These are phyloP conservation scores for Fomes fomentarius DNA, from an alignment of 1,284 basidiomycete species.

Conservation along the genomic window DNA sequence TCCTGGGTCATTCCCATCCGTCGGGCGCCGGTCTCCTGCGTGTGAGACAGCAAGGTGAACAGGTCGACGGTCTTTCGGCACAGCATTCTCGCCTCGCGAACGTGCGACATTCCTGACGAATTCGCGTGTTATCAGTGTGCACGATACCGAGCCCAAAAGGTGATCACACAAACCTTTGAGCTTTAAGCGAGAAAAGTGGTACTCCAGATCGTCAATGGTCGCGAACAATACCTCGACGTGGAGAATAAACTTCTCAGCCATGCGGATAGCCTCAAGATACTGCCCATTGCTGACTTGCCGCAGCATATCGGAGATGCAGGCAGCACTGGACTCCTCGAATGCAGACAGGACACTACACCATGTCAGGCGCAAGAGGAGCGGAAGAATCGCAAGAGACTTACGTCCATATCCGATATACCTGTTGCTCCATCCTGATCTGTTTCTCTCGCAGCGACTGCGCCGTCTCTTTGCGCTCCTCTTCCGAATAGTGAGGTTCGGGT, in stretches of 20 bases:
- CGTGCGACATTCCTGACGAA: conserved; percentile 91
- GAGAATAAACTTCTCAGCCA: conserved; percentile 98
- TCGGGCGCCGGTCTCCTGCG: conserved; percentile 88
- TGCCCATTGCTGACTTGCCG: conserved; percentile 95
- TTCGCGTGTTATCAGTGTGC: conserved; percentile 1
- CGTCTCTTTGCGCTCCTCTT: conserved; percentile 83
- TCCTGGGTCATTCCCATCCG: conserved; percentile 98
- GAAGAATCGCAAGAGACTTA: conserved; percentile 37
- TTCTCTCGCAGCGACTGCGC: conserved; percentile 87
- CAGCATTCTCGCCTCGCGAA: conserved; percentile 96
- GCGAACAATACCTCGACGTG: conserved; percentile 99
- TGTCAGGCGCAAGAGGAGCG: conserved; percentile 1
- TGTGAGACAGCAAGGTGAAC: conserved; percentile 96
- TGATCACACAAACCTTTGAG: conserved; percentile 74
- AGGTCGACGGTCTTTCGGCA: conserved; percentile 99
- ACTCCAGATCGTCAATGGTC: conserved; percentile 95
- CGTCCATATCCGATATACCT: conserved; percentile 99
- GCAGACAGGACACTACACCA: conserved; percentile 83
- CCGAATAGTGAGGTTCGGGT: conserved; percentile 55
- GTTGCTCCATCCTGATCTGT: conserved; percentile 94
- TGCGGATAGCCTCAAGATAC: conserved; percentile 94
- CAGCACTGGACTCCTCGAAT: conserved; percentile 98
- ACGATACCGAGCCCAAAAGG: not conserved
- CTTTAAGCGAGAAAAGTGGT: conserved; percentile 80
- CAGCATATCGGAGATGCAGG: conserved; percentile 99